Base-by-base conservation (phyloP, 768 basidiomycete species). In the Russula sp. region DNA sequence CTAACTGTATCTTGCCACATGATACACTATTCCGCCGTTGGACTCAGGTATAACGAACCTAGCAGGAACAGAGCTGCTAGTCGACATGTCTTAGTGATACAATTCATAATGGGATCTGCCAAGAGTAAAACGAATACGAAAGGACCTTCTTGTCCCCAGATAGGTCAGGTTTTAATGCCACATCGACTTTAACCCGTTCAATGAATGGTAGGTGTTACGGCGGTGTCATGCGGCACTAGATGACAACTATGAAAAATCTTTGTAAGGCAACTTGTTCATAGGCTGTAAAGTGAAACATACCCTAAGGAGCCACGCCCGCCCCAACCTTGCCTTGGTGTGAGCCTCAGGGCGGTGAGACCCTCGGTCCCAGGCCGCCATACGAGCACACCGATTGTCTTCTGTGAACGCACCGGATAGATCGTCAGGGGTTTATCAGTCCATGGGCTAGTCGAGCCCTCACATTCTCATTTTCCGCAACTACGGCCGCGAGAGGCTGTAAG, bases 241-340 rank as follows among this genome's bases (percentile, higher is more conserved):
- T 65, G 66, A 45, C 66, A 67, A 32, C 66, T 67, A 40, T 34
- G 35, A 53, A 55, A 20, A 10, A 8, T 14, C 22, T 42, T 13
- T 47, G 37, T 11, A 27, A 47, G 32, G 14, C 3, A 34, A 42
- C 52, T n/a, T 40, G 7, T 44, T 39, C 11, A n/a, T 18, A 27
- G 14, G 20, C 39, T 27, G 6, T n/a, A 16, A 20, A 5, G 32
- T 22, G 47, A 48, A 44, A 39, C 61, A 31, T 39, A 91, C 88
- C 94, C 94, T 48, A 97, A 76, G 72, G 88, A 78, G 9, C 94
- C 94, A 62, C 91, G 78, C 10, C 94, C 94, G 65, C 91, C 92
- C 94, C 94, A 97, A 7, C 86, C 86, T 61, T 79, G 82, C 55
- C 83, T 74, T 6, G 92, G 91, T 3, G 77, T 86, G 48, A 94